phyloP scores from a whole-genome alignment of 1,284 basidiomycete species.

The Amylostereum chailletii region DNA sequence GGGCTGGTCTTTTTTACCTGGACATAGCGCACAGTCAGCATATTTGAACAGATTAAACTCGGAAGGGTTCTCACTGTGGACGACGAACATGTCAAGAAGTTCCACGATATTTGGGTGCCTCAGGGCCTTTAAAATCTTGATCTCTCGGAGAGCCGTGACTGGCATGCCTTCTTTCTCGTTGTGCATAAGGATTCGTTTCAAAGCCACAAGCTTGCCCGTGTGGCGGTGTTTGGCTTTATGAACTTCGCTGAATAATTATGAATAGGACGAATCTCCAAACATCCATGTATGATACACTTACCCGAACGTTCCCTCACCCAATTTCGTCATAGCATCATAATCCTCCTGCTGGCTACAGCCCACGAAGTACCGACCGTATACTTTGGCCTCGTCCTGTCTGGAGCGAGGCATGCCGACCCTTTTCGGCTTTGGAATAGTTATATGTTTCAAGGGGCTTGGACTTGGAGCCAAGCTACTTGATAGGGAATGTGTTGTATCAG shows the following conservation, averaged over 20 bases:
- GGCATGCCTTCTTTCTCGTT: slow-evolving; percentile 96
- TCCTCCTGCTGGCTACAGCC: slow-evolving; percentile 75
- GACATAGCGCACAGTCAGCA: slow-evolving; percentile 30
- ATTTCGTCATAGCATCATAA: slow-evolving; percentile 76
- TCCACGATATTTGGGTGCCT: slow-evolving; percentile 83
- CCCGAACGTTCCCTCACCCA: slow-evolving; percentile 96
- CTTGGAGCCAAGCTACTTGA: background rate
- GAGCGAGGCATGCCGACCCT: slow-evolving; percentile 35
- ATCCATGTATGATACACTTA: slow-evolving; percentile 26
- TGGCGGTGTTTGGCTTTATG: slow-evolving; percentile 72
- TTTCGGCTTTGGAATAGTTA: slow-evolving; percentile 6
- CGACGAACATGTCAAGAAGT: slow-evolving; percentile 88
- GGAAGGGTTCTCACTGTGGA: slow-evolving; percentile 40
- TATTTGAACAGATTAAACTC: background rate
- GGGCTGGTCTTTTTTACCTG: slow-evolving; percentile 43
- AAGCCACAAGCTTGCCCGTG: slow-evolving; percentile 66
- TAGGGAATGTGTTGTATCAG: background rate
- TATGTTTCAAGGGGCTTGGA: slow-evolving; percentile 2
- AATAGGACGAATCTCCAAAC: slow-evolving; percentile 7
- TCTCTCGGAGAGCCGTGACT: slow-evolving; percentile 95
- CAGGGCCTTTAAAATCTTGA: slow-evolving; percentile 91
- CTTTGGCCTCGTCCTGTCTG: slow-evolving; percentile 55
- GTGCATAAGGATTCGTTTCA: slow-evolving; percentile 95
- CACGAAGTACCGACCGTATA: slow-evolving; percentile 60
- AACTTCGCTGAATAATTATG: slow-evolving; percentile 55